Base-by-base conservation (phyloP, 768 basidiomycete genomes). In the Panaeolus cyanescens region DNA sequence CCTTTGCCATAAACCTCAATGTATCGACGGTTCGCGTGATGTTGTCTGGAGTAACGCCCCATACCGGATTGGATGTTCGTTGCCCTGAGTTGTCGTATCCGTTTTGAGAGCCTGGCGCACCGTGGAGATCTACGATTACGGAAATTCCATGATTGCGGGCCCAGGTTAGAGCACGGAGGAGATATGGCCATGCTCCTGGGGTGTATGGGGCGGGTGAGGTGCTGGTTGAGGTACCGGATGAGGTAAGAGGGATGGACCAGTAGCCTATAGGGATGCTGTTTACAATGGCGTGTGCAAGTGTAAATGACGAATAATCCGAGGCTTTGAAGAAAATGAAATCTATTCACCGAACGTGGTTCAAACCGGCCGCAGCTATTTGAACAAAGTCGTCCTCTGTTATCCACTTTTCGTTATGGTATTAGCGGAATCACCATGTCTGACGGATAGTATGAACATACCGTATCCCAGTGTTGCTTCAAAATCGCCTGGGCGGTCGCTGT, bases 41-140 rank as follows among this genome's bases (percentile, higher is more conserved):
- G 50, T 86, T 78, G 17, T 82, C 75, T 31, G 84, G 77, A 42
- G 75, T 79, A 1, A 72, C 60, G 2, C 80, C 87, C 87, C 88
- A 92, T 42, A 78, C 70, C 2, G 88, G 84, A 56, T 76, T 75
- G 19, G 70, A 64, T 1, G 83, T 87, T 30, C 83, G 79, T 68
- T 87, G 87, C 2, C 90, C 90, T 7, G 89, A 90, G 71, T 90
- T 91, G 73, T 91, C 90, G 72, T 85, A 90, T 2, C 89, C 88
- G 62, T 80, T 84, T 61, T 82, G 80, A 13, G 79, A 80, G 19
- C 85, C 88, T 0, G 89, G 87, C 4, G 86, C 89, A 25, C 89
- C 90, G 68, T 93, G 91, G 17, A 89, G 77, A 72, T 93, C 93
- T 37, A 94, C 67, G 61, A 94, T 86, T 60, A 91, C 87, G 58